Evolutionary conservation across 169 alveolate species (phyloP).

Genomic region (Blepharisma undulans): DNA sequence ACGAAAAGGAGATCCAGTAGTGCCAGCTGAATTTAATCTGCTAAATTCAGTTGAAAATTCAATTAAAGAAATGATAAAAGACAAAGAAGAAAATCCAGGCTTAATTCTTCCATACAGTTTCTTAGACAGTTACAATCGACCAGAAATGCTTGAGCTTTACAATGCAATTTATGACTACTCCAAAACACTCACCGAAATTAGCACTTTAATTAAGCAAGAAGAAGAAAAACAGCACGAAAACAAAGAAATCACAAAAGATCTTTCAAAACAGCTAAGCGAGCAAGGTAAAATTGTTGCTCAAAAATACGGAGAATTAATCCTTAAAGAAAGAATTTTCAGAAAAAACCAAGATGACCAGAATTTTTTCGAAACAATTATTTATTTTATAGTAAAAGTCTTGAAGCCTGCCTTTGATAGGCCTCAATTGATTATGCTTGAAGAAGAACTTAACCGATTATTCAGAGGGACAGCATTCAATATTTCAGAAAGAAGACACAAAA

Average conservation of each 20-base stretch:
- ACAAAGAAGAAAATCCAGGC: slow-evolving; percentile 32
- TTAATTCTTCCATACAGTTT: slow-evolving; percentile 26
- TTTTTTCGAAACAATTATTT: slow-evolving; percentile 38
- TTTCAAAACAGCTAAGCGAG: background rate
- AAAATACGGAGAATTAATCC: slow-evolving; percentile 28
- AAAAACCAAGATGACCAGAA: slow-evolving; percentile 24
- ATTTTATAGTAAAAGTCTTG: slow-evolving; percentile 2
- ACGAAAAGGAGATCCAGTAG: background rate
- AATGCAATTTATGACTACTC: slow-evolving; percentile 10
- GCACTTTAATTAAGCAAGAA: background rate
- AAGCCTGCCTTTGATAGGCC: slow-evolving; percentile 30
- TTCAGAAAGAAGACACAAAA: background rate
- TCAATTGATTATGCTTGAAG: background rate
- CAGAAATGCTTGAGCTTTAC: slow-evolving; percentile 22
- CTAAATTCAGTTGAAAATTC: background rate
- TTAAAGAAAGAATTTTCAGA: background rate
- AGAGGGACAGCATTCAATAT: slow-evolving; percentile 32
- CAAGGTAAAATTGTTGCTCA: slow-evolving; percentile 7
- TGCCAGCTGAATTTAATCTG: background rate
- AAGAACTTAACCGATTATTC: slow-evolving; percentile 33
- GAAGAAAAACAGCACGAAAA: slow-evolving; percentile 17
- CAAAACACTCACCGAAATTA: background rate
- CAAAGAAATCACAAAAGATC: background rate
- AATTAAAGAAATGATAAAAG: slow-evolving; percentile 20
- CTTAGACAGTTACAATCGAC: slow-evolving; percentile 10